phyloP scores from a whole-genome alignment of 1,139 yeast genomes.

The Nakaseomyces uthaithaninus region DNA sequence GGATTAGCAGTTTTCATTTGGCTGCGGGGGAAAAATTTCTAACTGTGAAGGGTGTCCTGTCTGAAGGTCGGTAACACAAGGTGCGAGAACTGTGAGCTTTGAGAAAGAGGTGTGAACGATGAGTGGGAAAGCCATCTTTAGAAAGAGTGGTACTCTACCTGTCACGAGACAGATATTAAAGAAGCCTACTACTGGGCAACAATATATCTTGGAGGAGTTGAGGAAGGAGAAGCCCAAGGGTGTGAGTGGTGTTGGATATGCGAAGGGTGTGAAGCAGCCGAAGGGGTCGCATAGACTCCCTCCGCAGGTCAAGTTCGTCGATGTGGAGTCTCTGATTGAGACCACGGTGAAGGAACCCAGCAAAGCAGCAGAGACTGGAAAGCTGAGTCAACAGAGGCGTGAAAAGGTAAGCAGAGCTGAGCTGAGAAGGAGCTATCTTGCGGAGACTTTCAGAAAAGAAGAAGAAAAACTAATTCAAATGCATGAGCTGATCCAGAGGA shows the following conservation, averaged over 20 bases:
- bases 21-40: too few relatives aligned
- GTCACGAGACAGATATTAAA: slow-evolving; percentile 64
- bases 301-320: slow-evolving; percentile 44
- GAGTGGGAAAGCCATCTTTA: slow-evolving; percentile 4
- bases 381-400: slow-evolving; percentile 33
- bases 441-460: slow-evolving; percentile 58
- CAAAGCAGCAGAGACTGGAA: slow-evolving; percentile 16
- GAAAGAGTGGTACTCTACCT: slow-evolving; percentile 76
- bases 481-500: slow-evolving; percentile 33
- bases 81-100: too few relatives aligned
- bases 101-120: neutral
- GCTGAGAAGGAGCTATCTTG: slow-evolving; percentile 64
- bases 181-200: slow-evolving; percentile 46
- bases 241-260: slow-evolving; percentile 47
- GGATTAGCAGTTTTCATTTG: too few relatives aligned
- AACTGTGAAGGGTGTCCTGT: too few relatives aligned
- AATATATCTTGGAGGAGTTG: slow-evolving; percentile 41
- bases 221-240: slow-evolving; percentile 40
- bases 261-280: slow-evolving; percentile 69
- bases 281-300: slow-evolving; percentile 52
- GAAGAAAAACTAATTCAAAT: slow-evolving; percentile 42
- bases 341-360: slow-evolving; percentile 41
- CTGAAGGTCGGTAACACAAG: too few relatives aligned
- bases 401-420: slow-evolving; percentile 53
- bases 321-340: slow-evolving; percentile 51